Conservation (phyloP, 306 rosid species). For the Arachis hypogaea region DNA sequence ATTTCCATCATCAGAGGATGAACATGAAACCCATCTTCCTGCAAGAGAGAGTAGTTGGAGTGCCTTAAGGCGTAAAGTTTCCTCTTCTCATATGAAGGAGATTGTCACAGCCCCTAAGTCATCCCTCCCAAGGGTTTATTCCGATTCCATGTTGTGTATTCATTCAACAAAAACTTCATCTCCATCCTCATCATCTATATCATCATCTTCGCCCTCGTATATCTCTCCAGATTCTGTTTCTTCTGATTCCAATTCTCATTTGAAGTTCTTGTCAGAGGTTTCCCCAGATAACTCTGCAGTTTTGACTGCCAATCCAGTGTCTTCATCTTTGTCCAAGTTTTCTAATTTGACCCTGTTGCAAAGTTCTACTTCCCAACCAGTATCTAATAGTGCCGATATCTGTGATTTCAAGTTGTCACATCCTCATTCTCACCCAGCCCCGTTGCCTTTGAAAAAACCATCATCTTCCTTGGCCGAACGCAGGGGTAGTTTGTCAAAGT, state of each 20-base stretch:
- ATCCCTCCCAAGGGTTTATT: constrained; percentile 75
- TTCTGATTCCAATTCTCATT: constrained; percentile 75
- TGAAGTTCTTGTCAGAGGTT: constrained; percentile 66
- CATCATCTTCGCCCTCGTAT: constrained; percentile 65
- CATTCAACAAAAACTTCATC: constrained; percentile 63
- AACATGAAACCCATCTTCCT: constrained; percentile 93
- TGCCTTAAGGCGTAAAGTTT: constrained; percentile 76
- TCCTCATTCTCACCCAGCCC: constrained; percentile 51
- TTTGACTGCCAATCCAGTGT: constrained; percentile 46
- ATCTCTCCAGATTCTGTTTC: constrained; percentile 84
- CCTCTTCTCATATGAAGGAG: constrained; percentile 70
- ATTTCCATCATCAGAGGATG: constrained; percentile 72
- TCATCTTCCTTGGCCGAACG: constrained; percentile 89
- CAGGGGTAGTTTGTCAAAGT: constrained; percentile 78
- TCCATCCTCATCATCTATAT: constrained; percentile 59
- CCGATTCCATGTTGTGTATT: constrained; percentile 76
- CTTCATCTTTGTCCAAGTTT: constrained; percentile 60
- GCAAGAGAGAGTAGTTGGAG: constrained; percentile 96
- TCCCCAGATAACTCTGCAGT: constrained; percentile 68
- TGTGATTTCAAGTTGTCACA: constrained; percentile 48
- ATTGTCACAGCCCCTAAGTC: constrained; percentile 71
- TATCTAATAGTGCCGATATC: constrained; percentile 50
- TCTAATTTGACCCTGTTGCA: constrained; percentile 63
- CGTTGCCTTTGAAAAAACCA: constrained; percentile 58
- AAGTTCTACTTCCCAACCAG: constrained; percentile 48